Evolutionary conservation across 148 eudicot species (phyloP).

Genomic region (Silene latifolia): DNA sequence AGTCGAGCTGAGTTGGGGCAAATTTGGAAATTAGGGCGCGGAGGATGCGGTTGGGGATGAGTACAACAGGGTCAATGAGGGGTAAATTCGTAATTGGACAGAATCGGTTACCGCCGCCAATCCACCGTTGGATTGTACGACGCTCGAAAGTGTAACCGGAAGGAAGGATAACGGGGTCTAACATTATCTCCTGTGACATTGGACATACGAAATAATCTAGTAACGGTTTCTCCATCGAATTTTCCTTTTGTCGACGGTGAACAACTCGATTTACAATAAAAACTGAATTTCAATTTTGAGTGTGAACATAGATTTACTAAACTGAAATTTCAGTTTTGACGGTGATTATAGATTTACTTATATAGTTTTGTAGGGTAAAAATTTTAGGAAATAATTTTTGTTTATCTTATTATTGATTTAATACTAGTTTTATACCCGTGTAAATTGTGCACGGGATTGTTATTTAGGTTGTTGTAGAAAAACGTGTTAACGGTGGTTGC

Average conservation of each 20-base stretch:
- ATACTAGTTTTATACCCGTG: too few species aligned
- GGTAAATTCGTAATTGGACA: slow-evolving; percentile 90
- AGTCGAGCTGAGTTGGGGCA: not conserved
- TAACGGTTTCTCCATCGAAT: slow-evolving; percentile 39
- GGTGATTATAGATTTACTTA: too few species aligned
- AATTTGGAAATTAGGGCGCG: slow-evolving; percentile 58
- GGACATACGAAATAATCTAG: slow-evolving; percentile 91
- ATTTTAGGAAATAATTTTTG: too few species aligned
- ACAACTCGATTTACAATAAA: not conserved
- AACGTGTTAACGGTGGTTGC: too few species aligned
- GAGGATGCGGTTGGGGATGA: slow-evolving; percentile 90
- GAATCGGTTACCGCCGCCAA: slow-evolving; percentile 74
- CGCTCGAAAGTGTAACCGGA: slow-evolving; percentile 98
- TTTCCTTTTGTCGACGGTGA: not conserved
- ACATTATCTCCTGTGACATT: slow-evolving; percentile 78
- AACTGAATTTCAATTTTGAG: too few species aligned
- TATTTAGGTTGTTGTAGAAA: too few species aligned
- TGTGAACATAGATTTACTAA: too few species aligned
- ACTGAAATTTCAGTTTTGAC: too few species aligned
- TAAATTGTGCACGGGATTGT: too few species aligned
- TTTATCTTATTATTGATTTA: too few species aligned
- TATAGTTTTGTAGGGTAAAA: too few species aligned
- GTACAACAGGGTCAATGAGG: slow-evolving; percentile 55
- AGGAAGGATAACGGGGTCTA: slow-evolving; percentile 89
- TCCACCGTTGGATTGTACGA: slow-evolving; percentile 74